Conservation (phyloP, 306 rosid genomes). For the Crataegus laevigata region DNA sequence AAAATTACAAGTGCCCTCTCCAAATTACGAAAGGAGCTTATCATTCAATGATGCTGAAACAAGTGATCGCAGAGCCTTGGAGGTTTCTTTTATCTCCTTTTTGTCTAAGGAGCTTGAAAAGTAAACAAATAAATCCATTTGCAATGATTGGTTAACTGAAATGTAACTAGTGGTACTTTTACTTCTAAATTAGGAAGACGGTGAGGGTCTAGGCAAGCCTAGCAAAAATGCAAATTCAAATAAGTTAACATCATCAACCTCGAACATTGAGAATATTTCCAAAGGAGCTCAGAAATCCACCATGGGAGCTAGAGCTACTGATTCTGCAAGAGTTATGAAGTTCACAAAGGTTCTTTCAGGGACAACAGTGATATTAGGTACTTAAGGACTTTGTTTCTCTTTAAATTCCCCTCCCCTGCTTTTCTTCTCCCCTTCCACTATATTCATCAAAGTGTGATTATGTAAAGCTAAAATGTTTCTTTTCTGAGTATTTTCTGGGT, state of each 20-base stretch:
- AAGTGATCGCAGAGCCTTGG: constrained; percentile 40
- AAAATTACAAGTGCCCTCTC: constrained; percentile 33
- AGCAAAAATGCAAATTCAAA: constrained; percentile 28
- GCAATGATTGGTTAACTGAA: neutral
- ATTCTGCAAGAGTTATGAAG: constrained; percentile 79
- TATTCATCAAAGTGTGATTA: neutral
- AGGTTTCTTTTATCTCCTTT: constrained; percentile 35
- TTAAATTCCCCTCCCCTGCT: neutral
- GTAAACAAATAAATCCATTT: neutral
- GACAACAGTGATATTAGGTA: constrained; percentile 72
- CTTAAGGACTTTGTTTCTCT: constrained; percentile 1
- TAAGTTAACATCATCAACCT: constrained; percentile 42
- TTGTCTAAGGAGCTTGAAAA: neutral
- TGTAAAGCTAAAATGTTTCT: neutral
- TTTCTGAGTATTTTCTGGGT: neutral
- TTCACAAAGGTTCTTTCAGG: constrained; percentile 77
- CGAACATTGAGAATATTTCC: constrained; percentile 27
- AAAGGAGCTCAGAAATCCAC: constrained; percentile 48
- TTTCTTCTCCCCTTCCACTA: neutral
- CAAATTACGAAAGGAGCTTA: constrained; percentile 46
- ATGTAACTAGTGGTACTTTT: constrained; percentile 19
- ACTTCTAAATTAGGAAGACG: constrained; percentile 54
- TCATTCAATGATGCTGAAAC: constrained; percentile 56
- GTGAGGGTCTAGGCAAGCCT: constrained; percentile 32
- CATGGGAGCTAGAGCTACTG: constrained; percentile 82